These are phyloP conservation scores for Venturia pyrina DNA, from an alignment of 2,329 filamentous ascomycete genomes.

Conservation along the genomic window DNA sequence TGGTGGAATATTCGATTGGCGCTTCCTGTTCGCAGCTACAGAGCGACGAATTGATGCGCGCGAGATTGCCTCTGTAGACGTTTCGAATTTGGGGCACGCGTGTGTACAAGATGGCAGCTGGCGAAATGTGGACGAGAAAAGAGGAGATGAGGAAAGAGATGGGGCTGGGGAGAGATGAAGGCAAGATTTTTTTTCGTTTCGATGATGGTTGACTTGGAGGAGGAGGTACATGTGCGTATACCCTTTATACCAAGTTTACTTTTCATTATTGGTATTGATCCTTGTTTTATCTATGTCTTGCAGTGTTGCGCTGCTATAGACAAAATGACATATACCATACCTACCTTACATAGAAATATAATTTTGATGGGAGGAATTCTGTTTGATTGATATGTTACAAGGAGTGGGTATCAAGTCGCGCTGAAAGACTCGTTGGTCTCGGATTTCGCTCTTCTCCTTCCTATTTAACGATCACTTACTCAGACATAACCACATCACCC, in stretches of 20 bases:
- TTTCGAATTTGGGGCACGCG: not conserved
- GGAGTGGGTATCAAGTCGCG: no score
- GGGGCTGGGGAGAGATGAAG: not conserved
- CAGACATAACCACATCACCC: not conserved
- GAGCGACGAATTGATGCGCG: not conserved
- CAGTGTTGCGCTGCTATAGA: no score
- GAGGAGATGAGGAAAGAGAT: not conserved
- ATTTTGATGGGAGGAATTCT: no score
- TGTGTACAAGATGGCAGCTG: not conserved
- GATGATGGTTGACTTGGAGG: not conserved
- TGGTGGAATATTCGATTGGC: not conserved
- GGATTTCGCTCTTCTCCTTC: not conserved
- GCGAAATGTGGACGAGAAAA: not conserved
- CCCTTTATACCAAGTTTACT: constrained; percentile 1
- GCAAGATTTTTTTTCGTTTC: not conserved
- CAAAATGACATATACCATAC: no score
- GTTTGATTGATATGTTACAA: no score
- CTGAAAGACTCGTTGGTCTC: no score
- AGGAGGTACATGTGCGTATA: constrained; percentile 5
- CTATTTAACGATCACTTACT: not conserved
- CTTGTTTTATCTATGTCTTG: no score
- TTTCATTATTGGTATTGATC: not conserved
- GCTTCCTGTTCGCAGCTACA: not conserved
- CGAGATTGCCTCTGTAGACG: not conserved
- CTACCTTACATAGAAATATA: no score